phyloP scores from a whole-genome alignment of 441 rosid genomes.

The Rhodomyrtus psidioides region DNA sequence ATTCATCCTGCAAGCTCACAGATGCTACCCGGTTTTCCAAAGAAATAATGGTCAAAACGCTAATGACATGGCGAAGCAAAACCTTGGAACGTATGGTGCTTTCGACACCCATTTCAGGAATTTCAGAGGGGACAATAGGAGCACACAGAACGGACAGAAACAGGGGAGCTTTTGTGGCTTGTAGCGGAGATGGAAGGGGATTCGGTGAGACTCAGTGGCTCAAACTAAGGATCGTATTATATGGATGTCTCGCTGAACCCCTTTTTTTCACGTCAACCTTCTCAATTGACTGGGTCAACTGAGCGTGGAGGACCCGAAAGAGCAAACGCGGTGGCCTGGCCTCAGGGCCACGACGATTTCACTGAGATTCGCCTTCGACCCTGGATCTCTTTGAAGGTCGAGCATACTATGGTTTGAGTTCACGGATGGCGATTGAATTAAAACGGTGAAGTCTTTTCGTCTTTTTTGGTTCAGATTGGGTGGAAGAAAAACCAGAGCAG shows the following conservation, averaged over 20 bases:
- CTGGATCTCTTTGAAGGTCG: background rate
- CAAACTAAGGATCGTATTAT: background rate
- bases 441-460: background rate
- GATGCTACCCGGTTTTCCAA: background rate
- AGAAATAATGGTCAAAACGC: background rate
- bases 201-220: background rate
- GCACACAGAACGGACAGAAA: background rate
- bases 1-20: fast-evolving
- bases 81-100: background rate
- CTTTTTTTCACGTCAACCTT: background rate
- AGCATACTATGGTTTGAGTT: background rate
- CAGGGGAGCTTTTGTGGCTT: background rate
- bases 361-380: background rate
- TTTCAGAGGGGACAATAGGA: background rate
- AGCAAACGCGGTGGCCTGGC: background rate
- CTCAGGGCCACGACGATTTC: background rate
- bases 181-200: no score
- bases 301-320: background rate
- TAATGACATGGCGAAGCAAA: background rate
- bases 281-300: background rate
- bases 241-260: background rate
- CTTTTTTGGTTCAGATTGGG: background rate
- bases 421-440: background rate
- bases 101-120: background rate
- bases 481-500: background rate